These are phyloP conservation scores for Morella rubra DNA, from an alignment of 306 rosid species.

Conservation along the genomic window DNA sequence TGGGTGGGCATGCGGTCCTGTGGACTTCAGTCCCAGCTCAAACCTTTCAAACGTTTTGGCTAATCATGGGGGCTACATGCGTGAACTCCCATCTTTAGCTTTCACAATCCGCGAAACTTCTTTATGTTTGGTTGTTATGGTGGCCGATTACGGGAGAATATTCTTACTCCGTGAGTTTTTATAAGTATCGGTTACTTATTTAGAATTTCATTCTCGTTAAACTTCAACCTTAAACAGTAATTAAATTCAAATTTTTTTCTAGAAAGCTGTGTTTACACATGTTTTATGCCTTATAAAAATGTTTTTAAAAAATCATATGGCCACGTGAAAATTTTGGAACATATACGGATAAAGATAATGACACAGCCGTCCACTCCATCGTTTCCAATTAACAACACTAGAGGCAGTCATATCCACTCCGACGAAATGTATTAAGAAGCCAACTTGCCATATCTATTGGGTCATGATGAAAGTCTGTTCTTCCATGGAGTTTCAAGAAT, in stretches of 20 bases:
- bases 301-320: neutral
- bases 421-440: too few species aligned
- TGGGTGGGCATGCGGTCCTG: constrained; percentile 20
- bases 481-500: too few species aligned
- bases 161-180: too few species aligned
- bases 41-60: neutral
- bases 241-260: too few species aligned
- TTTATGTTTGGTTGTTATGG: neutral
- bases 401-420: constrained; percentile 28
- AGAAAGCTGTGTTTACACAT: neutral
- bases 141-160: too few species aligned
- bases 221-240: too few species aligned
- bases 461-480: constrained; percentile 25
- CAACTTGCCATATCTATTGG: too few species aligned
- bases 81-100: neutral
- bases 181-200: too few species aligned
- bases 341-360: constrained; percentile 44
- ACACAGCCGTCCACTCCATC: constrained; percentile 30
- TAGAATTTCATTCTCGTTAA: too few species aligned
- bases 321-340: constrained; percentile 2
- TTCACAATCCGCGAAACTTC: neutral
- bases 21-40: constrained; percentile 10
- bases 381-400: constrained; percentile 25
- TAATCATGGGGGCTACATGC: neutral
- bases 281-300: neutral